Evolutionary conservation across 2,329 filamentous ascomycete species (phyloP), one percentile per base, ranked within the genome.

Genomic region (Penicillium sp.): DNA sequence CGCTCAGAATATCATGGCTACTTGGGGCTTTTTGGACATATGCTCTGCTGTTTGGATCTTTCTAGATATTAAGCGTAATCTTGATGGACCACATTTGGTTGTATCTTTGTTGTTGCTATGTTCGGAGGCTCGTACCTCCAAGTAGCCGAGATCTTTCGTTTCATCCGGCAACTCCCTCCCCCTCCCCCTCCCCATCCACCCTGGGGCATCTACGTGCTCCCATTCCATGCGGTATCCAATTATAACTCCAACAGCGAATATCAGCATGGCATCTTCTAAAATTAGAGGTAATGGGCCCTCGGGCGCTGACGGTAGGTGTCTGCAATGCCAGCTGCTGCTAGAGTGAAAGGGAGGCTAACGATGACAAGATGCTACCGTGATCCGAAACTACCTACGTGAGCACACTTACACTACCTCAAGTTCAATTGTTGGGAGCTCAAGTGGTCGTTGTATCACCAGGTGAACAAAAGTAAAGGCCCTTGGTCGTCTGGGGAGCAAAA

Each of bases 381-480:
- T 78, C 15, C 61, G 76, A 21, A 63, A 69, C 16, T 78, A 78
- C 51, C 63, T 78, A 14, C 67, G 73, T 76, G 50, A 61, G 71
- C 64, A 13, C n/a, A n/a, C 11, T 4, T n/a, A 27, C 25, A 6
- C 2, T 6, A n/a, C 25, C 11, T 6, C 5, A 7, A 4, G 25
- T n/a, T 27, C 25, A 7, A n/a, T 13, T 27, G 7, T 7, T 23
- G 7, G 7, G 7, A 23, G 21, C 21, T 23, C 11, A 23, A 7
- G 11, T 11, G 11, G 28, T 27, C n/a, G 17, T n/a, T n/a, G n/a
- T 15, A 13, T n/a, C 10, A 35, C 13, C 40, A 76, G 74, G 63
- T 25, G 68, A 70, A 51, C 72, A 76, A 41, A 76, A 77, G 72
- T 74, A 58, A 35, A 42, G 17, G 30, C 18, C n/a, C 25, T 33